phyloP scores from a whole-genome alignment of 1,284 basidiomycete genomes.

The Ganoderma resinaceum region DNA sequence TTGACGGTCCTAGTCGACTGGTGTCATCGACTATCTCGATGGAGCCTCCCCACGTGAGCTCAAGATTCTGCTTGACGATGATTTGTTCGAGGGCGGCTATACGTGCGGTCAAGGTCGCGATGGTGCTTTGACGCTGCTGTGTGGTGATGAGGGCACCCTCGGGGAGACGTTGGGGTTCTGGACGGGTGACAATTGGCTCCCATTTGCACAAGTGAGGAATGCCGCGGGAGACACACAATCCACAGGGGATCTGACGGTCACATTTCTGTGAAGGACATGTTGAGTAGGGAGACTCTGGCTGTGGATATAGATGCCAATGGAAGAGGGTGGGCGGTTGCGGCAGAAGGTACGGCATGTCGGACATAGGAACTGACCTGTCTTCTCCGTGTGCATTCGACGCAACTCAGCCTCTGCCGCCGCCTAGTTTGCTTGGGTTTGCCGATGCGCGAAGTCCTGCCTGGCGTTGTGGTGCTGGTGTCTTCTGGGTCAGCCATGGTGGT shows the following conservation, averaged over 20 bases:
- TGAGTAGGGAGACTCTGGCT: slow-evolving; percentile 6
- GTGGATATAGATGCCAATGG: neutral
- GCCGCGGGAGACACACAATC: slow-evolving; percentile 55
- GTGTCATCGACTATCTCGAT: neutral
- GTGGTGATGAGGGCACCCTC: slow-evolving; percentile 17
- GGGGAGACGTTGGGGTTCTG: slow-evolving; percentile 54
- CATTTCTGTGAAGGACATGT: slow-evolving; percentile 50
- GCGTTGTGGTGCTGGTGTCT: neutral
- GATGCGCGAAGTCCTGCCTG: neutral
- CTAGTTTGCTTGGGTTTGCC: slow-evolving; percentile 39
- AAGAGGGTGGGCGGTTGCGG: too few species aligned
- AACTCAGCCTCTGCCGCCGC: slow-evolving; percentile 50
- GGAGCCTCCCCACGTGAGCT: slow-evolving; percentile 5
- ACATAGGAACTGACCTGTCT: slow-evolving; percentile 48
- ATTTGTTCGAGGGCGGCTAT: slow-evolving; percentile 51
- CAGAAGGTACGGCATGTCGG: too few species aligned
- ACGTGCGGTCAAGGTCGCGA: slow-evolving; percentile 49
- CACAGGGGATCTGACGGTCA: slow-evolving; percentile 59
- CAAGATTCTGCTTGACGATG: slow-evolving; percentile 37
- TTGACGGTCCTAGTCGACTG: neutral
- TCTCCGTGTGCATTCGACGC: slow-evolving; percentile 62
- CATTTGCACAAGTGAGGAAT: slow-evolving; percentile 61
- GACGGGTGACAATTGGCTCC: slow-evolving; percentile 57
- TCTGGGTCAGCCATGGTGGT: neutral
- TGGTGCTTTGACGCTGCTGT: slow-evolving; percentile 35